These are phyloP conservation scores for Brasenia schreberi DNA, from an alignment of 164 flowering plant species.

Conservation along the genomic window DNA sequence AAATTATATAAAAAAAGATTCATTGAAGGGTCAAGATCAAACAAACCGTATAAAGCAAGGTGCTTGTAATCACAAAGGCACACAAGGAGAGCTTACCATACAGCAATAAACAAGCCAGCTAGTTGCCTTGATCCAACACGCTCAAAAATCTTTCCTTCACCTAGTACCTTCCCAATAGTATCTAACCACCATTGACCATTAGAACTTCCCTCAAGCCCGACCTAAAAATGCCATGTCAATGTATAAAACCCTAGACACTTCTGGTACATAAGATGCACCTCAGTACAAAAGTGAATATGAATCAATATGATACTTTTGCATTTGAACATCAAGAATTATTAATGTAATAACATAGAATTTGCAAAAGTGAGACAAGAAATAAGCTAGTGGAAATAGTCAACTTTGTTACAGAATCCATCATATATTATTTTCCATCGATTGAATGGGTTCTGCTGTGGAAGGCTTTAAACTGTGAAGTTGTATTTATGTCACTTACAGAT, in stretches of 20 bases:
- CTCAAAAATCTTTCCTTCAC: neutral
- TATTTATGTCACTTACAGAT: constrained; percentile 38
- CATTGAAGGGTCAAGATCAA: too few relatives aligned
- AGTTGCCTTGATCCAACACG: neutral
- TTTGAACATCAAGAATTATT: too few relatives aligned
- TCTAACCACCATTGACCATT: neutral
- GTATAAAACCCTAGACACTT: neutral
- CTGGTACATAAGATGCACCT: neutral
- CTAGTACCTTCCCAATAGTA: neutral
- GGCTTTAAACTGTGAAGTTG: too few relatives aligned
- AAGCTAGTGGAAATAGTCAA: too few relatives aligned
- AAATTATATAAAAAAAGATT: neutral
- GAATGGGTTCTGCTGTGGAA: too few relatives aligned
- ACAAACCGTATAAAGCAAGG: too few relatives aligned
- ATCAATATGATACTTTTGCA: too few relatives aligned
- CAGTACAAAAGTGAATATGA: neutral
- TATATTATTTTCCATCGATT: too few relatives aligned
- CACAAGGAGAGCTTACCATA: constrained; percentile 23
- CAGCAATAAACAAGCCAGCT: constrained; percentile 6
- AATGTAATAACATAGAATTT: too few relatives aligned
- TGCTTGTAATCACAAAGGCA: too few relatives aligned
- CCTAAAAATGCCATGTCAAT: neutral
- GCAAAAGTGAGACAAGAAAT: too few relatives aligned
- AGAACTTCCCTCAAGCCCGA: neutral
- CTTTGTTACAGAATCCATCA: too few relatives aligned